Conservation (phyloP, 2,329 filamentous ascomycete genomes). For the Lasiodiplodia hormozganensis region DNA sequence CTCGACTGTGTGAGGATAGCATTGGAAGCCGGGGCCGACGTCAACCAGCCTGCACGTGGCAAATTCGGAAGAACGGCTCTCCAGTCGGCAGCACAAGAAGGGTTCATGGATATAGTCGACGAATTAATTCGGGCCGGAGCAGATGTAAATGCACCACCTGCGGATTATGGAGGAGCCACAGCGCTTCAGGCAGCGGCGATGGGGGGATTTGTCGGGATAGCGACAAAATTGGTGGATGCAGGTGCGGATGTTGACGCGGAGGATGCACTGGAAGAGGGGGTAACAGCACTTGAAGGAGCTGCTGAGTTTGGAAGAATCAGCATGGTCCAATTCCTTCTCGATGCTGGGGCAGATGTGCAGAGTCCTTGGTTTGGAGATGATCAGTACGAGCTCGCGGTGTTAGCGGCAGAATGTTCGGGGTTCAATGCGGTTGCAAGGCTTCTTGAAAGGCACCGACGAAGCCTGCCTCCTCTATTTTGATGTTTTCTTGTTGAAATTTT, state of each 20-base stretch:
- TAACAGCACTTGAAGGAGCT: conserved; percentile 39
- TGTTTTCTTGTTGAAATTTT: no score
- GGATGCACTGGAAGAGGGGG: conserved; percentile 32
- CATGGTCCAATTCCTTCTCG: conserved; percentile 39
- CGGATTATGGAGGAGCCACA: conserved; percentile 33
- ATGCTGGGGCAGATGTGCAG: conserved; percentile 33
- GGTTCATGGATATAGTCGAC: conserved; percentile 19
- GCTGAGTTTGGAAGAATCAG: conserved; percentile 42
- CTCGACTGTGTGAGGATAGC: not conserved
- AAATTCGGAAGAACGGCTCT: not conserved
- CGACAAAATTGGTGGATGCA: conserved; percentile 32
- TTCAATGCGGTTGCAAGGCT: conserved; percentile 3
- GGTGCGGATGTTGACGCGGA: conserved; percentile 36
- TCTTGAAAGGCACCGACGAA: not conserved
- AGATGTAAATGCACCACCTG: conserved; percentile 27
- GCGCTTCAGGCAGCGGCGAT: conserved; percentile 39
- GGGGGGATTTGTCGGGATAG: conserved; percentile 36
- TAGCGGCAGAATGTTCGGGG: not conserved
- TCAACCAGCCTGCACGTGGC: not conserved
- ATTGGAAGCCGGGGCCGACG: not conserved
- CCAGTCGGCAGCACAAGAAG: not conserved
- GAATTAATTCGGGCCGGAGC: conserved; percentile 29
- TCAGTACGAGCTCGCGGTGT: not conserved
- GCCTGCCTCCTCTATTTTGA: no score
- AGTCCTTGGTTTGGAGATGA: no score